Conservation (phyloP, 768 basidiomycete species). For the Hericium rajendrae region DNA sequence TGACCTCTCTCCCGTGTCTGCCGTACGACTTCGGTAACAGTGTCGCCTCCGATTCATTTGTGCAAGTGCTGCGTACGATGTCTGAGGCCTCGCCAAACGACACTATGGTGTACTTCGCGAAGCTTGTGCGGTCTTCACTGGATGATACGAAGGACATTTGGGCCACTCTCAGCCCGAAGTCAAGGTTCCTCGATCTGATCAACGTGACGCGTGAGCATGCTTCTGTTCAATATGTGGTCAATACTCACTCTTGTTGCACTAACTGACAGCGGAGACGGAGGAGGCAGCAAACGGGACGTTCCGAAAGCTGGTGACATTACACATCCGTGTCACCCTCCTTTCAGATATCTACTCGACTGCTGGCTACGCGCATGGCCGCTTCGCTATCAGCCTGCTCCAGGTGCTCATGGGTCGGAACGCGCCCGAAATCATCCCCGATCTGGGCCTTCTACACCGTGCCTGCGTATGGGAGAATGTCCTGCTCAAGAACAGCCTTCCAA, state of each 20-base stretch:
- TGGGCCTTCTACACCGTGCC: slow-evolving; percentile 75
- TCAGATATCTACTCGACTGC: slow-evolving; percentile 83
- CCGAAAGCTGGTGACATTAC: slow-evolving; percentile 61
- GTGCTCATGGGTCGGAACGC: slow-evolving; percentile 58
- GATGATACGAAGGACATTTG: slow-evolving; percentile 66
- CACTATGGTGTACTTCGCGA: slow-evolving; percentile 60
- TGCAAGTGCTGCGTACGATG: slow-evolving; percentile 83
- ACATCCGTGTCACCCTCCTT: slow-evolving; percentile 73
- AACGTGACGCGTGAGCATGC: slow-evolving; percentile 28
- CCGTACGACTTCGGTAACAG: slow-evolving; percentile 86
- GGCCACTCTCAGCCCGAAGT: slow-evolving; percentile 39
- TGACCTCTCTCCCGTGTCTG: slow-evolving; percentile 77
- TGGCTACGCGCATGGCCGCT: slow-evolving; percentile 72
- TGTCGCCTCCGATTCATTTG: slow-evolving; percentile 76
- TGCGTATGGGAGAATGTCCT: slow-evolving; percentile 83
- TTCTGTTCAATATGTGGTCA: background rate
- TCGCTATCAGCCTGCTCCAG: slow-evolving; percentile 65
- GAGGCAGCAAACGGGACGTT: slow-evolving; percentile 52
- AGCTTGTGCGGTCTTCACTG: slow-evolving; percentile 61
- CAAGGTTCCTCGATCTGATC: slow-evolving; percentile 58
- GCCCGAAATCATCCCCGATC: slow-evolving; percentile 52
- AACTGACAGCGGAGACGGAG: slow-evolving; percentile 33
- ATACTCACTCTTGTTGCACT: background rate
- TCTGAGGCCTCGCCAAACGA: slow-evolving; percentile 76
- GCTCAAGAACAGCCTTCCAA: slow-evolving; percentile 51